phyloP scores from a whole-genome alignment of 2,329 filamentous ascomycete genomes.

The Ophiostoma quercus region DNA sequence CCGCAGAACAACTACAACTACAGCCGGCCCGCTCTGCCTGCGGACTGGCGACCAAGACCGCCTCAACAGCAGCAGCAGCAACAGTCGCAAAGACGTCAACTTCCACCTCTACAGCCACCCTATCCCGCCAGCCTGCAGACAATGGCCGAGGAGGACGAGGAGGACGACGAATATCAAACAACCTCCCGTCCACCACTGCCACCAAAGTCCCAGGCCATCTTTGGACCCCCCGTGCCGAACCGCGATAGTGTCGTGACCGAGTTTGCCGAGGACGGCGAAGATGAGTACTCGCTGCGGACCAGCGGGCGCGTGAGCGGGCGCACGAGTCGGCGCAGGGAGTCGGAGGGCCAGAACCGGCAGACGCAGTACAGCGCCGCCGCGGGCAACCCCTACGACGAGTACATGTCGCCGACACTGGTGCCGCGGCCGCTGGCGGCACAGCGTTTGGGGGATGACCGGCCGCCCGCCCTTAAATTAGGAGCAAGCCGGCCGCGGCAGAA shows the following conservation, averaged over 20 bases:
- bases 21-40: neutral
- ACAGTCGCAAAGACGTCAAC: neutral
- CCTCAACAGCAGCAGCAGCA: neutral
- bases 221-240: slow-evolving; percentile 19
- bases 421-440: slow-evolving; percentile 13
- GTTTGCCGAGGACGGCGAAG: slow-evolving; percentile 48
- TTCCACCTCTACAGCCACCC: neutral
- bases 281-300: slow-evolving; percentile 19
- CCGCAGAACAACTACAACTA: slow-evolving; percentile 20
- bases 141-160: neutral
- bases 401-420: slow-evolving; percentile 21
- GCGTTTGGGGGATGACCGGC: neutral
- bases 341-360: neutral
- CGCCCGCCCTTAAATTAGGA: neutral
- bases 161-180: neutral
- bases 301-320: neutral
- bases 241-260: slow-evolving; percentile 46
- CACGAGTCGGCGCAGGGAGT: neutral
- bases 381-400: neutral
- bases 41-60: neutral
- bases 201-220: neutral
- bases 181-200: neutral
- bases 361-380: neutral
- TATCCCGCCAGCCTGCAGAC: slow-evolving; percentile 1
- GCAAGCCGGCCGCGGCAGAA: neutral